phyloP scores from a whole-genome alignment of 176 grass and related monocot species.

The Zoysia pacifica region DNA sequence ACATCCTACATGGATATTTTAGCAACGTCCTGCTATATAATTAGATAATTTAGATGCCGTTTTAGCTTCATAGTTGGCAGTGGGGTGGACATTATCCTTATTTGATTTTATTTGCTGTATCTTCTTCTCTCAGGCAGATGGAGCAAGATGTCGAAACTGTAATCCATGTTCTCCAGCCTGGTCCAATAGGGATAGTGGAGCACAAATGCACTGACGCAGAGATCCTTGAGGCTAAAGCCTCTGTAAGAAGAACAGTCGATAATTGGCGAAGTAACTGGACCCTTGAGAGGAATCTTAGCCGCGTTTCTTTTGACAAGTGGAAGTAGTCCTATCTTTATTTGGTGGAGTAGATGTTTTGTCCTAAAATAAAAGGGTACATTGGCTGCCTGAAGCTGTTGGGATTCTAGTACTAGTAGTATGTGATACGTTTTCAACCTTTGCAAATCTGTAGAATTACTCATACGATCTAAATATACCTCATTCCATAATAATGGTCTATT shows the following conservation, averaged over 20 bases:
- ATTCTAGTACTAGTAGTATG: conserved; percentile 6
- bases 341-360: background rate
- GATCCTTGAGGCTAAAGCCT: conserved; percentile 53
- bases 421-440: background rate
- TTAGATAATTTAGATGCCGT: background rate
- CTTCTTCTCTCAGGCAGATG: too few relatives aligned
- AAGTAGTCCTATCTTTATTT: too few relatives aligned
- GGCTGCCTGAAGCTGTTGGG: background rate
- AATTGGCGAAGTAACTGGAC: conserved; percentile 58
- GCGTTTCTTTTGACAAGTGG: conserved; percentile 26
- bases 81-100: background rate
- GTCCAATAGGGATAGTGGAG: conserved; percentile 80
- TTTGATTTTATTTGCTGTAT: conserved; percentile 15
- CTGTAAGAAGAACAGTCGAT: conserved; percentile 57
- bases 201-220: conserved; percentile 69
- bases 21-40: background rate
- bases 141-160: conserved; percentile 92
- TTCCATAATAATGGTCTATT: too few relatives aligned
- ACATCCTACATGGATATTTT: background rate
- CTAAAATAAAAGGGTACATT: background rate
- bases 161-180: conserved; percentile 73
- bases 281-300: conserved; percentile 43
- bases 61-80: background rate
- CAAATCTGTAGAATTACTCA: too few relatives aligned
- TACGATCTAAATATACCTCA: background rate